phyloP scores from a whole-genome alignment of 1,139 yeast species.

The Yamadazyma sp. region DNA sequence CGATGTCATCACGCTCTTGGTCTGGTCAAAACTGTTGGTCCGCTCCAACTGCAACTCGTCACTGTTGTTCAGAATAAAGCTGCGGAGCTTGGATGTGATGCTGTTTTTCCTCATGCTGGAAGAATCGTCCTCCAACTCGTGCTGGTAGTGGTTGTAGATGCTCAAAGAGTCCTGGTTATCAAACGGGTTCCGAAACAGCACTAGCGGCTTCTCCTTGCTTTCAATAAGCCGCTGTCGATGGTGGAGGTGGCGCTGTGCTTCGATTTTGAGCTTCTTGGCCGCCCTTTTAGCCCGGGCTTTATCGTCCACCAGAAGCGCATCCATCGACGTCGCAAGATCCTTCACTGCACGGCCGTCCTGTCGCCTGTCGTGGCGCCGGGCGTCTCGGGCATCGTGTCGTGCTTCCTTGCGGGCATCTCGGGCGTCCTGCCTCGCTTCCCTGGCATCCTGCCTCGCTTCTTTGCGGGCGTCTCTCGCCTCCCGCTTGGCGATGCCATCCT shows the following conservation, averaged over 20 bases:
- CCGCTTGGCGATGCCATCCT: no score
- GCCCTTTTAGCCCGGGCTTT: no score
- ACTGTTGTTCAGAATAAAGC: constrained; percentile 15
- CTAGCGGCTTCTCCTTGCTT: constrained; percentile 12
- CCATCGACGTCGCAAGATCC: no score
- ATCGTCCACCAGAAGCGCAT: no score
- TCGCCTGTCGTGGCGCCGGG: no score
- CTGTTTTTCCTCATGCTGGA: constrained; percentile 16
- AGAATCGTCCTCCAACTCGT: constrained; percentile 4
- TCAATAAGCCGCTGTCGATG: constrained; percentile 10
- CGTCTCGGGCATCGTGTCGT: no score
- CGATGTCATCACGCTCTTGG: constrained; percentile 35
- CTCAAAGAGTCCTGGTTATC: constrained; percentile 10
- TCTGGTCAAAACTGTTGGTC: constrained; percentile 36
- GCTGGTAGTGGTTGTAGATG: constrained; percentile 6
- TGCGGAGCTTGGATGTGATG: constrained; percentile 14
- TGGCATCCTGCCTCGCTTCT: constrained; percentile 2
- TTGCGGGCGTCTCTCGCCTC: not conserved
- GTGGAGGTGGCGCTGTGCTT: constrained; percentile 5
- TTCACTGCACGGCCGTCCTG: no score
- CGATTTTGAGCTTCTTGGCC: not conserved
- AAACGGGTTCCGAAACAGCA: constrained; percentile 16
- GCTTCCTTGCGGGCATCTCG: no score
- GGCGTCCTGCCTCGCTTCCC: not conserved
- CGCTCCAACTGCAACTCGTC: constrained; percentile 15